phyloP scores from a whole-genome alignment of 208 protist species.

The Leishmania mexicana region DNA sequence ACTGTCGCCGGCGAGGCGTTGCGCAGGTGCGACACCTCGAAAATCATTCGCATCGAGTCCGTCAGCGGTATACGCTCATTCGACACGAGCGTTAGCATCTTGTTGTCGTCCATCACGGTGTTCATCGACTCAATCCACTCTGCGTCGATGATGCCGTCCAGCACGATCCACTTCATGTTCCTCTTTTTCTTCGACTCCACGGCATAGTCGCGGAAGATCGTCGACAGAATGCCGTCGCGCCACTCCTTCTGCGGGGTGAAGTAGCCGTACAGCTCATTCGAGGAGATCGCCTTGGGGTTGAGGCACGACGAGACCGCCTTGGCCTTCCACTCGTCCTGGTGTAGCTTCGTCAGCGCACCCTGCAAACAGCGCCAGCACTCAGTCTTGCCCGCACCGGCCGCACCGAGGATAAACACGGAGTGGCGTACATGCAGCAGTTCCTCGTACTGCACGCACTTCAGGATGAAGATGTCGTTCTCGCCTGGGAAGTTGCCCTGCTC shows the following conservation, averaged over 20 bases:
- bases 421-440: constrained; percentile 98
- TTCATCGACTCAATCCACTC: constrained; percentile 99
- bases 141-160: constrained; percentile 99
- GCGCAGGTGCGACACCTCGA: constrained; percentile 97
- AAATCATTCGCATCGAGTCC: constrained; percentile 98
- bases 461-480: constrained; percentile 98
- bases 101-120: constrained; percentile 99
- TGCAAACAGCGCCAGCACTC: constrained; percentile 96
- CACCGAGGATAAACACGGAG: constrained; percentile 98
- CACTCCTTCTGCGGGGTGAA: constrained; percentile 97
- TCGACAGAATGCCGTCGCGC: constrained; percentile 96
- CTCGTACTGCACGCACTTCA: constrained; percentile 98
- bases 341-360: constrained; percentile 90
- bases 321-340: constrained; percentile 93
- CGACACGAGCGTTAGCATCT: constrained; percentile 98
- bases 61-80: constrained; percentile 99
- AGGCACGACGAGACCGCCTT: constrained; percentile 92
- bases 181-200: constrained; percentile 95
- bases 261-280: constrained; percentile 98
- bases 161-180: constrained; percentile 97
- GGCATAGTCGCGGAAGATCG: constrained; percentile 96
- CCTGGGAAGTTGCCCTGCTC: constrained; percentile 93
- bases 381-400: constrained; percentile 96
- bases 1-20: constrained; percentile 99
- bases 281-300: constrained; percentile 99